A percentile compares a stretch with the other conserved stretches of the same genome.
Evolutionary conservation across 2,329 filamentous ascomycete species (phyloP).

Genomic region (Pseudohalonectria lignicola): DNA sequence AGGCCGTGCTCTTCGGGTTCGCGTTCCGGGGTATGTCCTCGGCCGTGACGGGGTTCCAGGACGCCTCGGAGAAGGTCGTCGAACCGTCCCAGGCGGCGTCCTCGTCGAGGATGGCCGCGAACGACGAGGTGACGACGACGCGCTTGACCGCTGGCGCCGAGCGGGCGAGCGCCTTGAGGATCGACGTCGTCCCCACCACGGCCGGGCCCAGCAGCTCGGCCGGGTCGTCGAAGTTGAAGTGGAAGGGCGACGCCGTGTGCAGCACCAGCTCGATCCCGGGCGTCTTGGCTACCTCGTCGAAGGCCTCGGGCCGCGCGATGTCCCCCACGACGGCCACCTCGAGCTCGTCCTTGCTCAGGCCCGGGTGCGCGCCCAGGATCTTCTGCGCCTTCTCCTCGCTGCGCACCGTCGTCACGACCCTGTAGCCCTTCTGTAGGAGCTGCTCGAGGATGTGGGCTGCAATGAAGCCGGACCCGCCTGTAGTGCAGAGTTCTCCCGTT

Average conservation of each 20-base stretch:
- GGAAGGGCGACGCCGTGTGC: slow-evolving; percentile 51
- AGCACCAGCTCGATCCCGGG: slow-evolving; percentile 43
- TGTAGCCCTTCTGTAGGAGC: slow-evolving; percentile 37
- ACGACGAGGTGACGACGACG: slow-evolving; percentile 53
- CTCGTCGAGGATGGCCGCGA: slow-evolving; percentile 37
- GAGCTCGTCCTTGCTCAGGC: slow-evolving; percentile 28
- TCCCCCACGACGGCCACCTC: slow-evolving; percentile 58
- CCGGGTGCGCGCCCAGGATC: slow-evolving; percentile 37
- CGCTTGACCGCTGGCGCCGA: slow-evolving; percentile 51
- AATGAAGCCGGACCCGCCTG: slow-evolving; percentile 41
- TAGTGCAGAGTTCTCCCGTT: slow-evolving; percentile 4
- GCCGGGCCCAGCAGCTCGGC: slow-evolving; percentile 47
- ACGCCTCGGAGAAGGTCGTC: slow-evolving; percentile 27
- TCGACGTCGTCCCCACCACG: slow-evolving; percentile 51
- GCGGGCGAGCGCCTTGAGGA: slow-evolving; percentile 58
- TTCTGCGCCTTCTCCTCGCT: slow-evolving; percentile 40
- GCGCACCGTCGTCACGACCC: slow-evolving; percentile 45
- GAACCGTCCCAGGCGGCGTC: slow-evolving; percentile 22
- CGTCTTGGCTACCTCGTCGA: slow-evolving; percentile 49
- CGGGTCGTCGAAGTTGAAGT: slow-evolving; percentile 39
- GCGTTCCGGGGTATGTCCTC: slow-evolving; percentile 24
- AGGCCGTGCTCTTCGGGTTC: slow-evolving; percentile 19
- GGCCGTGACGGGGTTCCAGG: slow-evolving; percentile 37
- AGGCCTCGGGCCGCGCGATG: slow-evolving; percentile 62
- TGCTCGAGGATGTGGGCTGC: slow-evolving; percentile 44